These are phyloP conservation scores for Guadua angustifolia DNA, from an alignment of 176 grass and related monocot genomes.

Conservation along the genomic window DNA sequence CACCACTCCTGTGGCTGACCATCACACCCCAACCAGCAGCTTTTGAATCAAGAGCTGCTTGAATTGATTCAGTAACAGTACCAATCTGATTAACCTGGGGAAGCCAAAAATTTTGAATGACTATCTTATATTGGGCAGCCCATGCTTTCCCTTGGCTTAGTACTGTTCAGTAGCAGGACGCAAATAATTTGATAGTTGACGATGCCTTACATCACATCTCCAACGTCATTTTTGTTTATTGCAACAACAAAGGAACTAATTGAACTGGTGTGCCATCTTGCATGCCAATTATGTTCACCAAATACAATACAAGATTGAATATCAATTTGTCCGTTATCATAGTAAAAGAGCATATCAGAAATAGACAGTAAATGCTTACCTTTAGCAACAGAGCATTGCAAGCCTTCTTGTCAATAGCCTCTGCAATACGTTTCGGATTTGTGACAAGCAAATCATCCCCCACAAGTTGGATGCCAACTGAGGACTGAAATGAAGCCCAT, in stretches of 20 bases:
- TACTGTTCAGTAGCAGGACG: neutral
- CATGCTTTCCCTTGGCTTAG: neutral
- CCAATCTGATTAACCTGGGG: slow-evolving; percentile 96
- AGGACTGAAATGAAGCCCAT: slow-evolving; percentile 79
- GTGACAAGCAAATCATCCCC: slow-evolving; percentile 97
- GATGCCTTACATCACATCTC: neutral
- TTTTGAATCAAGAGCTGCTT: slow-evolving; percentile 92
- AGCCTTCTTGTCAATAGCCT: slow-evolving; percentile 86
- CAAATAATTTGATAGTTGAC: neutral
- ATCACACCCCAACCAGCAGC: slow-evolving; percentile 96
- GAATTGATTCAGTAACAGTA: slow-evolving; percentile 83
- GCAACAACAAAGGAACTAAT: neutral
- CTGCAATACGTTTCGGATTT: slow-evolving; percentile 87
- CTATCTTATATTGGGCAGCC: neutral
- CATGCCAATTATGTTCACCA: neutral
- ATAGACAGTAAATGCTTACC: slow-evolving; percentile 49
- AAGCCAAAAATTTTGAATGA: slow-evolving; percentile 26
- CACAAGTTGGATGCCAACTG: slow-evolving; percentile 91
- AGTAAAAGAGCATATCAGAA: neutral
- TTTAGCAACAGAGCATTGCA: slow-evolving; percentile 94
- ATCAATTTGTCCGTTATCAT: neutral
- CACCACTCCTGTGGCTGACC: slow-evolving; percentile 97
- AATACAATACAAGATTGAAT: neutral
- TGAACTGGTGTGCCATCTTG: neutral
- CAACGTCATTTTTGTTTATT: neutral